These are phyloP conservation scores for Mucor sp. DNA, from an alignment of 371 early-diverging fungal species.

Conservation along the genomic window DNA sequence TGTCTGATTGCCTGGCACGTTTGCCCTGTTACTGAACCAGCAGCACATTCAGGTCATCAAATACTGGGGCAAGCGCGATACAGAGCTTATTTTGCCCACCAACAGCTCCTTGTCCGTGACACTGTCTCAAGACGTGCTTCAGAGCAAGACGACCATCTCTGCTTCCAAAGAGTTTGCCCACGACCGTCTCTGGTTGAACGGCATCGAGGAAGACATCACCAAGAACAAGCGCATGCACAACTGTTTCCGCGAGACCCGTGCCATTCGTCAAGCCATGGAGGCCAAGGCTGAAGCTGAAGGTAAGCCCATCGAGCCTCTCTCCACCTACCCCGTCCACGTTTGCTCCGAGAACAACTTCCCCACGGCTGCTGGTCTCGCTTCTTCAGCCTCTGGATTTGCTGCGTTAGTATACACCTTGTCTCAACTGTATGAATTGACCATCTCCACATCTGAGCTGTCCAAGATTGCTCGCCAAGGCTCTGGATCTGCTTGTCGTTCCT, in stretches of 20 bases:
- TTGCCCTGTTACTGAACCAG: neutral
- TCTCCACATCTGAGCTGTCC: conserved; percentile 76
- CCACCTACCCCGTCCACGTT: conserved; percentile 72
- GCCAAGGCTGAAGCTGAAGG: conserved; percentile 47
- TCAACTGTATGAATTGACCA: conserved; percentile 73
- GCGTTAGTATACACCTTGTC: conserved; percentile 90
- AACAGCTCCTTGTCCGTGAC: conserved; percentile 97
- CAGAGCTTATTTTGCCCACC: conserved; percentile 89
- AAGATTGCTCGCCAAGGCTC: conserved; percentile 95
- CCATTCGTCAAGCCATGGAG: conserved; percentile 72
- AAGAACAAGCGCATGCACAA: conserved; percentile 84
- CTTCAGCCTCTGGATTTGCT: conserved; percentile 97
- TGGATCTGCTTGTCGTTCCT: conserved; percentile 96
- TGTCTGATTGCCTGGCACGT: neutral
- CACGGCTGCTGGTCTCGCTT: conserved; percentile 99
- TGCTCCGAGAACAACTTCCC: conserved; percentile 98
- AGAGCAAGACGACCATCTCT: conserved; percentile 90
- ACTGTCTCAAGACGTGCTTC: conserved; percentile 93
- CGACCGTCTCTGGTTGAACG: conserved; percentile 94
- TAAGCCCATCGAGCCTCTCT: conserved; percentile 48
- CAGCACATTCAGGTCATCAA: conserved; percentile 69
- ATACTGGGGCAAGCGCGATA: conserved; percentile 99
- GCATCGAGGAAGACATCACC: conserved; percentile 81
- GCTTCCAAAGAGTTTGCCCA: conserved; percentile 63
- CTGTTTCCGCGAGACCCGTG: conserved; percentile 82